Evolutionary conservation across 176 grass and related monocot genomes (phyloP).

Genomic region (Carex parvula): DNA sequence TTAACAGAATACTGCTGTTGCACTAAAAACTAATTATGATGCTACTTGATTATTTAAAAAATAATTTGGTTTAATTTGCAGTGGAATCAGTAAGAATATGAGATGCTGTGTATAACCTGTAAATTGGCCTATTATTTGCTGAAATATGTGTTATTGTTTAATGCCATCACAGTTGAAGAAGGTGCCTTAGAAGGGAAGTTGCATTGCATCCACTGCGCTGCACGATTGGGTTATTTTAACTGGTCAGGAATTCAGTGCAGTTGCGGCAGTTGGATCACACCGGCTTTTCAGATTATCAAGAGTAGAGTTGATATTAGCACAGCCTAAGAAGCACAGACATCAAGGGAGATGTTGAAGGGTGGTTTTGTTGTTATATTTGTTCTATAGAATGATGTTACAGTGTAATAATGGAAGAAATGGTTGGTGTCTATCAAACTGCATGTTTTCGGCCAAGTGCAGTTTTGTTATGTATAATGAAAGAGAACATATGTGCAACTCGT

Average conservation of each 20-base stretch:
- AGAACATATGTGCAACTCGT: neutral
- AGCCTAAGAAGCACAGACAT: constrained; percentile 19
- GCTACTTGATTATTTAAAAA: neutral
- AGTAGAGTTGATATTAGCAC: constrained; percentile 83
- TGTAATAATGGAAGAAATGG: constrained; percentile 13
- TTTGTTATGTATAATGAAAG: constrained; percentile 2
- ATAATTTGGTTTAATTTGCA: neutral
- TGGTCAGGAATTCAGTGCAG: constrained; percentile 95
- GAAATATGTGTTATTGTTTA: neutral
- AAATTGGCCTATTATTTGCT: neutral
- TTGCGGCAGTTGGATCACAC: constrained; percentile 88
- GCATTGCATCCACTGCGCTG: constrained; percentile 67
- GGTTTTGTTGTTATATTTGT: neutral
- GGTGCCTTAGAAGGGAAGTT: constrained; percentile 91
- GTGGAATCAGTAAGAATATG: neutral
- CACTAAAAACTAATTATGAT: neutral
- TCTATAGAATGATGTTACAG: neutral
- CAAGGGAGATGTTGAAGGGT: neutral
- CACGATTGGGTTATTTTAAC: constrained; percentile 82
- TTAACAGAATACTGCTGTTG: neutral
- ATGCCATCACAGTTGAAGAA: constrained; percentile 64
- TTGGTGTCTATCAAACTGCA: neutral
- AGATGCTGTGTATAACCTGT: neutral
- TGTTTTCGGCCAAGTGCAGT: constrained; percentile 15
- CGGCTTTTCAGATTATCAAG: constrained; percentile 87